Conservation (phyloP, 805 yeast species). For the Schwanniomyces sp. region DNA sequence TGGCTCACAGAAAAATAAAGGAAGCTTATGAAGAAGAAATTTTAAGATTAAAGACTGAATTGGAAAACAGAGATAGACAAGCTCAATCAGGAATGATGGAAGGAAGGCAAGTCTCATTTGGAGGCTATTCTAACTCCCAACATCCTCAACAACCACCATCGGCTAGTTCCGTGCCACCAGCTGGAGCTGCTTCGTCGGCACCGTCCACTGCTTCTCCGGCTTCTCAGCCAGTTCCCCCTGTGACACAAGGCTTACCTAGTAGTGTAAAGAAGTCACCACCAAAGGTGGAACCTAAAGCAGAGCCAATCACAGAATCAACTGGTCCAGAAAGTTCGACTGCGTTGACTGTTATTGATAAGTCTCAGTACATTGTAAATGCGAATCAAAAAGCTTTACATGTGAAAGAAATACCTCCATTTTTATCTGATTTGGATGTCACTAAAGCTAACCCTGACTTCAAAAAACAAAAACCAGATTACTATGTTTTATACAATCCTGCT, state of each 20-base stretch:
- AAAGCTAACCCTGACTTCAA: constrained; percentile 74
- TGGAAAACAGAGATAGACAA: constrained; percentile 76
- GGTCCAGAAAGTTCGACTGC: constrained; percentile 29
- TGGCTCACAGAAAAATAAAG: constrained; percentile 92
- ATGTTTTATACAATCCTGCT: constrained; percentile 87
- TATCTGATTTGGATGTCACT: constrained; percentile 76
- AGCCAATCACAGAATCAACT: constrained; percentile 10
- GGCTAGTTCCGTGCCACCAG: constrained; percentile 18
- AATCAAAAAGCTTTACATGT: constrained; percentile 53
- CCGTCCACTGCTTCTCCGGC: constrained; percentile 11
- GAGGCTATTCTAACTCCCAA: constrained; percentile 13
- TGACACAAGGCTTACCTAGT: constrained; percentile 11
- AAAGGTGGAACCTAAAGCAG: constrained; percentile 14
- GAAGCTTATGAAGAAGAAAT: constrained; percentile 96
- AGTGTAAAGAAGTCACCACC: constrained; percentile 17
- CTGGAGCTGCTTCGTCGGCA: constrained; percentile 13
- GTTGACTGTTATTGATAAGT: constrained; percentile 37
- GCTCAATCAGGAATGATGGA: constrained; percentile 28
- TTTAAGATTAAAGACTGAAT: constrained; percentile 76
- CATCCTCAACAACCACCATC: constrained; percentile 15
- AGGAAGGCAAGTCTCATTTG: constrained; percentile 9
- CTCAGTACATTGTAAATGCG: constrained; percentile 43
- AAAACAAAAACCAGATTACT: constrained; percentile 82
- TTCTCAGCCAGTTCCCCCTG: constrained; percentile 12
- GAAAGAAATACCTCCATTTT: constrained; percentile 79